Base-by-base conservation (phyloP, 192 early-diverging fungal species). In the Backusella tarrabulga region DNA sequence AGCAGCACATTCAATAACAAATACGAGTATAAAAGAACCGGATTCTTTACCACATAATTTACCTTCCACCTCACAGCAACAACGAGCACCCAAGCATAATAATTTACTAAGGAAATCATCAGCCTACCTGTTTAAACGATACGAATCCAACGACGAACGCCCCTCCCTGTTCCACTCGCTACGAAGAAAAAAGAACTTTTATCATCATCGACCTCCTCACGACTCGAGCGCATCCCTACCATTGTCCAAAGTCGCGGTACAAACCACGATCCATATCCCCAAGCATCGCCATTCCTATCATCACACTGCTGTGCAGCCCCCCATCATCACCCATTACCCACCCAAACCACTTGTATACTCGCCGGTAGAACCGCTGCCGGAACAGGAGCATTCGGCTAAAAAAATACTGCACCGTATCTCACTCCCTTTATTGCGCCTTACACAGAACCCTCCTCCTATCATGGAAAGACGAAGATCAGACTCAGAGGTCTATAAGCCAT, bases 251-350 rank as follows among this genome's bases (percentile, higher is more conserved):
- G 72, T 78, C 29, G 77, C 80, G 12, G 78, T 75, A 14, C 74
- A 78, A 76, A 82, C 76, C n/a, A 82, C 80, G 4, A 78, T 82
- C 23, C 67, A 67, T 4, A 63, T 73, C 73, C 12, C 80, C 68
- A 17, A 26, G 5, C 40, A 38, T 19, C 79, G 40, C n/a, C 74
- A 54, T 34, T 29, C 67, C 32, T 46, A 66, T 60, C 23, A 78
- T 34, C 68, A 72, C 56, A 75, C 80, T 36, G 35, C 50, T 77
- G 72, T 78, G 23, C 71, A 71, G n/a, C 67, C 78, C 66, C 80
- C 80, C 19, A 46, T 82, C 15, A 82, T 82, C 14, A 77, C 68
- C 4, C 73, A 82, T 60, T 82, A 82, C 50, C 80, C 80, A 42
- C 80, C 80, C 3, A 72, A 69, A 41, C 80, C 80, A 26, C 54